Percentiles rank a stretch among this genome's conserved stretches.
phyloP scores from a whole-genome alignment of 1,139 yeast genomes.

The Taiozyma sp. region DNA sequence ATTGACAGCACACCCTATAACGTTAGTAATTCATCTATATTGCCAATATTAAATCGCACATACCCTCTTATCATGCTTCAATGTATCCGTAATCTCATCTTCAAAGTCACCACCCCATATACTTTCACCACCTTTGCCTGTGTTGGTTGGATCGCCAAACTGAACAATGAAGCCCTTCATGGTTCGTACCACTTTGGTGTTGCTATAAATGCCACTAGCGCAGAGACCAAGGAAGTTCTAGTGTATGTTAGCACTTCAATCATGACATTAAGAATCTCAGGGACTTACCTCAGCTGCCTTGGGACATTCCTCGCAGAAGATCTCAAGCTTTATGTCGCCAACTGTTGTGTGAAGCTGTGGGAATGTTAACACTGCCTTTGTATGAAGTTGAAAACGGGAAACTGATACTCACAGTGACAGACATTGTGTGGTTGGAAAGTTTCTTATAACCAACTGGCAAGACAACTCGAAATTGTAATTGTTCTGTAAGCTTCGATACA shows the following conservation, averaged over 20 bases:
- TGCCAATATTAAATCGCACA: slow-evolving; percentile 17
- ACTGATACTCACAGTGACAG: slow-evolving; percentile 17
- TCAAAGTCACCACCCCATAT: slow-evolving; percentile 46
- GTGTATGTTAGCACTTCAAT: background rate
- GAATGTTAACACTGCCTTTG: background rate
- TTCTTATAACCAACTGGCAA: no score
- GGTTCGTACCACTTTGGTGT: slow-evolving; percentile 37
- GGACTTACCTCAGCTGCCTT: slow-evolving; percentile 30
- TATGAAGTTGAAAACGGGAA: no score
- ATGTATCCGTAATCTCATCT: slow-evolving; percentile 41
- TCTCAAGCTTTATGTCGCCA: slow-evolving; percentile 37
- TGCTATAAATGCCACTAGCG: slow-evolving; percentile 40
- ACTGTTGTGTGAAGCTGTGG: slow-evolving; percentile 32
- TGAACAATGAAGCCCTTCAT: slow-evolving; percentile 44
- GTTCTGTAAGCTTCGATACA: no score
- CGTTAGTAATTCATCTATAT: background rate
- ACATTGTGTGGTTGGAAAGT: slow-evolving; percentile 5
- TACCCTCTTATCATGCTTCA: slow-evolving; percentile 39
- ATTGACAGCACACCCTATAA: background rate
- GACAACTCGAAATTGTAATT: no score
- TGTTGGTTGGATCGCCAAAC: slow-evolving; percentile 46
- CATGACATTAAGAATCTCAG: background rate
- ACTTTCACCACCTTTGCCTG: slow-evolving; percentile 48
- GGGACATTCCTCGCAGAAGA: slow-evolving; percentile 37
- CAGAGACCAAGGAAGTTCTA: slow-evolving; percentile 44